Conservation (phyloP, 1,284 basidiomycete genomes). For the Puccinia novopanici region DNA sequence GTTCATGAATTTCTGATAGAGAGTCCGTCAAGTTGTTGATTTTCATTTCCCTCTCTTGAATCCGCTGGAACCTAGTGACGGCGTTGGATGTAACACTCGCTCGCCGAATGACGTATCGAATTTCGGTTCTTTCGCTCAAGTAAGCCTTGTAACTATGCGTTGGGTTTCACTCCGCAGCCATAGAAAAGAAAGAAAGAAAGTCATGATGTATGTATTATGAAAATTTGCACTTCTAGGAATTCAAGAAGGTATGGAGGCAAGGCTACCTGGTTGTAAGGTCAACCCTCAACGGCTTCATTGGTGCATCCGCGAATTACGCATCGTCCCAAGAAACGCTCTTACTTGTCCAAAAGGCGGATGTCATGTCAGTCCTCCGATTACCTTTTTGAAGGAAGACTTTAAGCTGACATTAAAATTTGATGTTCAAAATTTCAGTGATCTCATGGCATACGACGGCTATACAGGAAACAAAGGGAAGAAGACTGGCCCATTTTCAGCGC, state of each 20-base stretch:
- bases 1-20: not conserved
- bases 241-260: not conserved
- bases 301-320: not conserved
- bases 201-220: not conserved
- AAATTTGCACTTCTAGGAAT: not conserved
- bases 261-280: not conserved
- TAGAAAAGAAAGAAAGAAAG: not conserved
- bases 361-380: conserved; percentile 5
- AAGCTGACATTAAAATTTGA: not conserved
- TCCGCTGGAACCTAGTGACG: not conserved
- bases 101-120: not conserved
- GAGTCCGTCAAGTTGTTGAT: not conserved
- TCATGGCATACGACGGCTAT: conserved; percentile 14
- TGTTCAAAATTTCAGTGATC: not conserved
- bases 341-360: not conserved
- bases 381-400: not conserved
- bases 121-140: not conserved
- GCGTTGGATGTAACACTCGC: not conserved
- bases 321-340: not conserved
- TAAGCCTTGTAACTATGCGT: not conserved
- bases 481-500: conserved; percentile 7
- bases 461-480: not conserved
- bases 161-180: not conserved
- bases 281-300: not conserved
- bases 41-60: not conserved